Base-by-base conservation (phyloP, 768 basidiomycete genomes). In the Collybiopsis luxurians region DNA sequence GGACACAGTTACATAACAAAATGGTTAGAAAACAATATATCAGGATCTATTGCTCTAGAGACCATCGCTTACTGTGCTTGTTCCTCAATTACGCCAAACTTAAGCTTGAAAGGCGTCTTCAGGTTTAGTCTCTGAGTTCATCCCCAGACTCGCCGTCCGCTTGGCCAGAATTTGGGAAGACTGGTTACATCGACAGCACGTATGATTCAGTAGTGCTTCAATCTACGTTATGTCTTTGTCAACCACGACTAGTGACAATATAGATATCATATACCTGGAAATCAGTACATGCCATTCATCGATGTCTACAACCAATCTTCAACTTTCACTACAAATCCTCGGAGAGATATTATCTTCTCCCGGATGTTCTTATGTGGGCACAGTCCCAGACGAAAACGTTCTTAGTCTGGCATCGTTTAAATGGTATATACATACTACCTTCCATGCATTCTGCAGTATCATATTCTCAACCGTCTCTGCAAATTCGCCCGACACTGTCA, bases 401-500 rank as follows among this genome's bases (percentile, higher is more conserved):
- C 11, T 62, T 75, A 2, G 66, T 76, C 2, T 89, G 87, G 87
- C 87, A 89, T 64, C 66, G 77, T n/a, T 65, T 88, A 1, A 64
- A 78, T 12, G 81, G 86, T 79, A 62, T 31, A 70, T 56, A 19
- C 11, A n/a, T 23, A 10, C 19, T n/a, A 13, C 30, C 5, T 12
- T 34, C 31, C 13, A 13, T 34, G 13, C 31, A 34, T 34, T 13
- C 31, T 13, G n/a, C n/a, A n/a, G 6, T 34, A 6, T 34, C 31
- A 34, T 6, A 6, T 13, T 34, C 31, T 6, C 6, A 34, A 34
- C 13, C 31, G 31, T 34, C 31, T 28, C n/a, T 26, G 12, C 58
- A 86, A 86, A 76, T 2, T 89, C 85, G 81, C 74, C 80, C 2
- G 87, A 89, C 61, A 63, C 78, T 3, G 59, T 74, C 3, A 68